phyloP scores from a whole-genome alignment of 306 rosid genomes.

The Adenanthera pavonina region DNA sequence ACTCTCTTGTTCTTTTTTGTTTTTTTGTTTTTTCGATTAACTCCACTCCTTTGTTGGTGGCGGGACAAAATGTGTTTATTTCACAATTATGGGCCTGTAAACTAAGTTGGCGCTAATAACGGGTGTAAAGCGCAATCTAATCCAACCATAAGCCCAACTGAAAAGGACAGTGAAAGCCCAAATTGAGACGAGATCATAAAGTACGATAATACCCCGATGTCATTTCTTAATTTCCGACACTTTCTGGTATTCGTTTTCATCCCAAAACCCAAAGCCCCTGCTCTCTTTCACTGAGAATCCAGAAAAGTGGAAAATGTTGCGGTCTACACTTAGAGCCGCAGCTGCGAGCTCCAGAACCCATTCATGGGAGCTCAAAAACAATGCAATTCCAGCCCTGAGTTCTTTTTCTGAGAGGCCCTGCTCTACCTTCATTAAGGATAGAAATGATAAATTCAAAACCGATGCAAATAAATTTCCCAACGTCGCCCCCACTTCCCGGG shows the following conservation, averaged over 20 bases:
- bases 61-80: too few relatives aligned
- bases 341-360: constrained; percentile 40
- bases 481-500: constrained; percentile 34
- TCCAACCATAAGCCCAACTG: background rate
- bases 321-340: constrained; percentile 54
- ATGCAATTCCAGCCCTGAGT: constrained; percentile 39
- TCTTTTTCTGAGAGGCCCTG: constrained; percentile 57
- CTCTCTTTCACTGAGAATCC: background rate
- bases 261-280: constrained; percentile 50
- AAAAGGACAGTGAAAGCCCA: background rate
- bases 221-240: background rate
- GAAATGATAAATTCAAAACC: constrained; percentile 35
- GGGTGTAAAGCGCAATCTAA: background rate
- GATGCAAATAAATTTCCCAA: constrained; percentile 44
- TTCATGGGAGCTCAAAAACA: constrained; percentile 36
- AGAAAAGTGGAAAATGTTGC: constrained; percentile 54
- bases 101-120: background rate
- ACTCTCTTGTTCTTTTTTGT: too few relatives aligned
- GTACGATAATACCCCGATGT: constrained; percentile 32
- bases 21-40: too few relatives aligned
- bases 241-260: background rate
- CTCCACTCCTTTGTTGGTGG: too few relatives aligned
- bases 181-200: background rate
- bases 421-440: constrained; percentile 30
- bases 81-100: background rate